Evolutionary conservation across 352 stramenopile genomes (phyloP).

Genomic region (Globisporangium orthogonon): DNA sequence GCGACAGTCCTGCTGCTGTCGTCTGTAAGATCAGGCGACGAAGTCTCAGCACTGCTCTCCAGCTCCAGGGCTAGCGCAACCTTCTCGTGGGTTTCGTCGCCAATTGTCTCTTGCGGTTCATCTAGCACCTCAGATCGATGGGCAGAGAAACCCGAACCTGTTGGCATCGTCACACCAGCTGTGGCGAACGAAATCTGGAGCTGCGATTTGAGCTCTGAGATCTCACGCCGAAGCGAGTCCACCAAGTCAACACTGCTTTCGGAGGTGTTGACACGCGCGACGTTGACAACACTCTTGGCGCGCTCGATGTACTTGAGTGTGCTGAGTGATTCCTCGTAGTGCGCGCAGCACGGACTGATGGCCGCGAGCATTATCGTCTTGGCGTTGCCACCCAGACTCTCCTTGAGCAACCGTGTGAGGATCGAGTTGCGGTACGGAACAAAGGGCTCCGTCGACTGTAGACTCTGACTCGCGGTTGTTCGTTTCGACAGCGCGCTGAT

Average conservation of each 20-base stretch:
- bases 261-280: conserved; percentile 23
- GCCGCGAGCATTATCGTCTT: conserved; percentile 86
- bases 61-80: neutral
- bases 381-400: conserved; percentile 74
- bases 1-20: neutral
- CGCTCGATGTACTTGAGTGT: conserved; percentile 81
- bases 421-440: conserved; percentile 89
- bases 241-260: conserved; percentile 26
- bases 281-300: conserved; percentile 46
- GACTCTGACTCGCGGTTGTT: neutral
- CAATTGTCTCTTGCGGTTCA: neutral
- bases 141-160: neutral
- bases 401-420: conserved; percentile 75
- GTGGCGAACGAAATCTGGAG: conserved; percentile 7
- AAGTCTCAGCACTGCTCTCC: neutral
- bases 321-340: conserved; percentile 86
- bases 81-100: neutral
- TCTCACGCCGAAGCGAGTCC: conserved; percentile 27
- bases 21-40: neutral
- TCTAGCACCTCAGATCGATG: neutral
- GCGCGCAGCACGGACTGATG: conserved; percentile 73
- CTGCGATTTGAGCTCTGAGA: conserved; percentile 34
- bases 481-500: conserved; percentile 63
- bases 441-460: conserved; percentile 29
- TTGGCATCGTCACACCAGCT: neutral